Evolutionary conservation across 192 early-diverging fungal genomes (phyloP).

Genomic region (Entomortierella beljakovae): DNA sequence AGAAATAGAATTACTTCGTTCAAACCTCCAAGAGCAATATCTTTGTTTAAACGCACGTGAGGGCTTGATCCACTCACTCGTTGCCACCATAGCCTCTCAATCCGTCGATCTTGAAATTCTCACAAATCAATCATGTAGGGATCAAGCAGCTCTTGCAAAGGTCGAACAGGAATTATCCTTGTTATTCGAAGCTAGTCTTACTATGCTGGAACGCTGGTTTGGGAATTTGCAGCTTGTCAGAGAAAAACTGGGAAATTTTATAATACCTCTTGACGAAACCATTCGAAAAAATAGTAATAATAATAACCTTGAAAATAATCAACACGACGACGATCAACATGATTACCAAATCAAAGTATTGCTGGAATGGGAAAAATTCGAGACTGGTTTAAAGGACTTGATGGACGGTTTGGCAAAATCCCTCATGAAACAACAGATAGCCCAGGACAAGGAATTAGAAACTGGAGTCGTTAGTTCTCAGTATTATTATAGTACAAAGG

Average conservation of each 20-base stretch:
- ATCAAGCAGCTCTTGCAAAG: constrained; percentile 13
- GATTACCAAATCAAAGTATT: constrained; percentile 14
- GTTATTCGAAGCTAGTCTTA: constrained; percentile 29
- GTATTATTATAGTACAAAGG: neutral
- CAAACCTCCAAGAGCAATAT: neutral
- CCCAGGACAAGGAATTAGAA: constrained; percentile 25
- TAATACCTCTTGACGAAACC: constrained; percentile 31
- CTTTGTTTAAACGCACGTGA: constrained; percentile 26
- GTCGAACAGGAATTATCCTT: constrained; percentile 39
- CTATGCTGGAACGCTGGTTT: constrained; percentile 40
- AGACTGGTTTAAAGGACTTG: neutral
- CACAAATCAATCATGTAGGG: constrained; percentile 8
- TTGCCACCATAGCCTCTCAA: constrained; percentile 15
- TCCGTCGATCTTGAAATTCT: constrained; percentile 18
- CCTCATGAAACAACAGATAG: constrained; percentile 19
- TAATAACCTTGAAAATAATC: no score
- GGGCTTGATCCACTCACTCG: constrained; percentile 12
- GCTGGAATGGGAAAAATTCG: constrained; percentile 32
- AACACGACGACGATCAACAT: no score
- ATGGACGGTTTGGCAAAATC: constrained; percentile 13
- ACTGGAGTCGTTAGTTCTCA: neutral
- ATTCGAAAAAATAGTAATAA: no score
- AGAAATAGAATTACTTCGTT: constrained; percentile 20
- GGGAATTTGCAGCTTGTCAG: constrained; percentile 9
- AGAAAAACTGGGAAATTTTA: neutral